Base-by-base conservation (phyloP, 73 alveolate species). In the Paramecium bursaria region DNA sequence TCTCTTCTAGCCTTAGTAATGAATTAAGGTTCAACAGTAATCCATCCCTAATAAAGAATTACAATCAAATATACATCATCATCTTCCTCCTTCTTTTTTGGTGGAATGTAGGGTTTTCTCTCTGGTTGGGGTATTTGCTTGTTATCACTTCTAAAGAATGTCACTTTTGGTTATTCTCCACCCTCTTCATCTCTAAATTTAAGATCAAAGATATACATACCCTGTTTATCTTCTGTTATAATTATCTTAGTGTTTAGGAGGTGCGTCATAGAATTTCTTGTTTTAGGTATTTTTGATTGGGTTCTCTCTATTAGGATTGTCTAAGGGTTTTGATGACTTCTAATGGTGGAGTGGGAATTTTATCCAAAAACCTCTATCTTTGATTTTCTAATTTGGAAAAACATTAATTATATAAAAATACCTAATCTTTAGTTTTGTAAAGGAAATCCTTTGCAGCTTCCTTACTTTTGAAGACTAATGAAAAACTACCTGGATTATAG, bases 401-500 rank as follows among this genome's bases (percentile, higher is more conserved):
- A 22, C n/a, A n/a, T n/a, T n/a, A n/a, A n/a, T n/a, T n/a, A 51
- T 51, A 21, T 17, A 17, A 25, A 25, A 11, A 19, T n/a, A 51
- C 74, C 23, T 53, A 39, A 15, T 67, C 82, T 17, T 67, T 67
- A 14, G 82, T 67, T 31, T 53, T 67, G n/a, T 39, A 67, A 1
- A 67, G n/a, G 57, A 67, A 67, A 39, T 67, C 82, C 35, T 67
- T 67, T 6, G 82, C 82, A 13, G 33, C 19, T 67, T 67, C 82
- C 57, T 67, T 67, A 39, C 19, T 35, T 25, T 67, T 67, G 60
- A 67, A 67, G 13, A 67, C 27, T 14, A 67, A 42, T 10, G 60
- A 39, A 42, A 67, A 67, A 42, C 82, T 67, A 23, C 82, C 82
- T 67, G 82, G 82, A 42, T 67, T 67, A 57, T 67, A 67, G 44